Base-by-base conservation (phyloP, 2,329 filamentous ascomycete genomes). In the Ophiostoma triangulosporum region DNA sequence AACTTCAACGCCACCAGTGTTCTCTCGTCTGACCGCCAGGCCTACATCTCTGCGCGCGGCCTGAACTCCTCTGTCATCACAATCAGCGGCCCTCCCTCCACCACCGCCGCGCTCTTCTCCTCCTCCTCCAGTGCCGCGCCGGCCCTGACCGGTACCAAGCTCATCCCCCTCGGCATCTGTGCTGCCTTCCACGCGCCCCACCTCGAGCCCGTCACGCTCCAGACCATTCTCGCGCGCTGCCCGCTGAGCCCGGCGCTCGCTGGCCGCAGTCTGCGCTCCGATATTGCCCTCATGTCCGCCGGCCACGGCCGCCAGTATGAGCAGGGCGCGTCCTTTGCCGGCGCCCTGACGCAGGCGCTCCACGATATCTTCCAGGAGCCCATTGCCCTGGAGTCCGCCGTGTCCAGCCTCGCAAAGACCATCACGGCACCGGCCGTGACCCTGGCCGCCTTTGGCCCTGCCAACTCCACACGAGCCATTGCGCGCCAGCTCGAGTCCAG, bases 181-280 rank as follows among this genome's bases (percentile, higher is more conserved):
- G 77, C 73, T 0, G 77, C 77, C 7, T 80, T 78, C 60, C 77
- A 81, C 60, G 74, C 77, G 33, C 56, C 70, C 3, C 75, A 79
- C 61, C 66, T 80, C 15, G 71, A 78, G 60, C 66, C 66, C 0
- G 58, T 62, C 15, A 64, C 61, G 54, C 63, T 77, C 20, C 67
- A 70, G 46, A 65, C 64, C 55, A 69, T 78, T 26, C 63, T 79
- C 24, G 67, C 6, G 61, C 61, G 26, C 63, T 73, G 11, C 60
- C 61, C 29, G 64, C 68, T 43, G 66, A 67, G n/a, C 62, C 77
- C 11, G 65, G 65, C 50, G 64, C 65, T 45, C 70, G 68, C n/a
- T 68, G 66, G 58, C 73, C 73, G 4, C 68, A 68, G 49, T 71
- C 71, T 31, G 66, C 70, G 7, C 64, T 79, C 38, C 72, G 78